Evolutionary conservation across 176 grass and related monocot genomes (phyloP), one percentile per base, ranked within the genome.

Genomic region (Pharus latifolius): DNA sequence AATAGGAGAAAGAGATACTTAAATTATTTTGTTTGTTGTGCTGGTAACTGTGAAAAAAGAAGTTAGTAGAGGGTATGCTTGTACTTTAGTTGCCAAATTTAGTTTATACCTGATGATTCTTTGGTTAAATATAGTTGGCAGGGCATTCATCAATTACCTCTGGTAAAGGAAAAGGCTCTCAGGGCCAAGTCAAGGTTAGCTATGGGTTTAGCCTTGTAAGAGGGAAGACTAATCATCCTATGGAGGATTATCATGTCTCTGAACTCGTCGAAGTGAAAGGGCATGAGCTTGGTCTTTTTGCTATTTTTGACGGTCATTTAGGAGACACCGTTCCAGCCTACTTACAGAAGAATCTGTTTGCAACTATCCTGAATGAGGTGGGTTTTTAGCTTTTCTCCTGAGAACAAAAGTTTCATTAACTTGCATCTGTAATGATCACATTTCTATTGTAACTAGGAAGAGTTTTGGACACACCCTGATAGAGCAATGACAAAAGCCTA

Each of bases 401-500:
- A n/a, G 12, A 37, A 0, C 1, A 78, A 56, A 46, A 3, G 54
- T 32, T 33, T 26, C 73, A 14, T 72, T 64, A 12, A 1, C 29
- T 56, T 38, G 7, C 59, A 18, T 25, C 44, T 50, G 33, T 23
- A 0, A 38, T 33, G 7, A 48, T 69, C 56, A 23, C 59, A 17
- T 41, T 70, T 58, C 31, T 57, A 25, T 17, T 18, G 0, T 44
- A n/a, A 81, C 43, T 61, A 96, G 92, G 92, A 96, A 83, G 92
- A 96, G 63, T 91, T 96, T 81, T 91, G 82, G 92, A 84, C 92
- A 56, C 76, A 88, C 16, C 72, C 92, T 2, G 82, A 88, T 54
- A 67, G 63, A 75, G 92, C 88, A 41, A 88, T 96, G 60, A 70
- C 31, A 64, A 86, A 78, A 80, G 85, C 92, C 24, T 96, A 96